A percentile compares a stretch with the other conserved stretches of the same genome.
Evolutionary conservation across 2,329 filamentous ascomycete genomes (phyloP).

Genomic region (Stachybotrys elegans): DNA sequence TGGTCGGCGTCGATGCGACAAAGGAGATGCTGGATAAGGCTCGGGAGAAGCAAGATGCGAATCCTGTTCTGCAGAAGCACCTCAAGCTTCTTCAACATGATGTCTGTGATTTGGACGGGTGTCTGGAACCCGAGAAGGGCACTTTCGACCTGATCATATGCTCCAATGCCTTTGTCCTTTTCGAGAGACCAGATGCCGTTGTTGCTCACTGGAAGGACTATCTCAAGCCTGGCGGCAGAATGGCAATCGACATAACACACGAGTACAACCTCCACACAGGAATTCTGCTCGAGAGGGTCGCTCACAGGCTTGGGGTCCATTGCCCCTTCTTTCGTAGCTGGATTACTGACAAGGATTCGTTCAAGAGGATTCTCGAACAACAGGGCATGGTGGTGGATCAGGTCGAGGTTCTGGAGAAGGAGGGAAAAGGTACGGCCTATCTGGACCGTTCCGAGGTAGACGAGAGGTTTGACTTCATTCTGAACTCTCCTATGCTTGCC

Average conservation of each 20-base stretch:
- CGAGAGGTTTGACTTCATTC: slow-evolving; percentile 19
- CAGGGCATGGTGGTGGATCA: slow-evolving; percentile 21
- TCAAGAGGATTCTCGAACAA: slow-evolving; percentile 18
- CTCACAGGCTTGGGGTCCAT: slow-evolving; percentile 13
- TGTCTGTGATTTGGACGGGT: slow-evolving; percentile 17
- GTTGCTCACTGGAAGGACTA: slow-evolving; percentile 22
- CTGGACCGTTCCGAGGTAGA: slow-evolving; percentile 20
- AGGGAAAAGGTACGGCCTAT: slow-evolving; percentile 16
- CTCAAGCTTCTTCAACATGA: slow-evolving; percentile 21
- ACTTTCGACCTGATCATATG: slow-evolving; percentile 27
- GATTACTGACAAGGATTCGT: slow-evolving; percentile 22
- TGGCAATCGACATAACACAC: slow-evolving; percentile 28
- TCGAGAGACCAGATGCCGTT: slow-evolving; percentile 18
- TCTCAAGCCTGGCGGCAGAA: slow-evolving; percentile 18
- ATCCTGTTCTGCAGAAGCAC: slow-evolving; percentile 10
- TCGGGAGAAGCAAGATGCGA: slow-evolving; percentile 13
- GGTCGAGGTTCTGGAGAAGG: slow-evolving; percentile 18
- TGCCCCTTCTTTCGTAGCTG: slow-evolving; percentile 24
- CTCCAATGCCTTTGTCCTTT: slow-evolving; percentile 27
- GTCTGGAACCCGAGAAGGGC: slow-evolving; percentile 12
- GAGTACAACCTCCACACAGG: slow-evolving; percentile 20
- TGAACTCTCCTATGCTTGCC: slow-evolving; percentile 14
- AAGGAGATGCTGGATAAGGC: slow-evolving; percentile 24
- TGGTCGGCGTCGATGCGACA: slow-evolving; percentile 26
- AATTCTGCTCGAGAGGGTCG: slow-evolving; percentile 20